Evolutionary conservation across 495 filamentous ascomycete genomes (phyloP).

Genomic region (Eremomyces bilateralis): DNA sequence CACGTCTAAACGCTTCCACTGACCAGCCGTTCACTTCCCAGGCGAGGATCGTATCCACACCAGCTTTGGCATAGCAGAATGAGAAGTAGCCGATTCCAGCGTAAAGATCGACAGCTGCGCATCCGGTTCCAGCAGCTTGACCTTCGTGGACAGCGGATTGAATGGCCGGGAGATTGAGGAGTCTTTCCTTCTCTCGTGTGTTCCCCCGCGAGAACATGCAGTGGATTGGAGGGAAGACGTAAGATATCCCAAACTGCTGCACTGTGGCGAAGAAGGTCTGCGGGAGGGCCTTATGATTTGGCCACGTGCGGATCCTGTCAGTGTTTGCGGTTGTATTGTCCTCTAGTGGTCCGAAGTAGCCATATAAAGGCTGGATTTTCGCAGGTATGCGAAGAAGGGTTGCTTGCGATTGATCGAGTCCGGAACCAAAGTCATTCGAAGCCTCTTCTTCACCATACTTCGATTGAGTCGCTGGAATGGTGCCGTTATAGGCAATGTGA

Average conservation of each 20-base stretch:
- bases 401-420: conserved; percentile 14
- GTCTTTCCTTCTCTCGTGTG: conserved; percentile 62
- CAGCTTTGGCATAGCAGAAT: conserved; percentile 55
- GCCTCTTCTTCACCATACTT: background rate
- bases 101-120: conserved; percentile 59
- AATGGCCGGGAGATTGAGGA: conserved; percentile 30
- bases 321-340: conserved; percentile 5
- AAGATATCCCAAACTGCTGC: conserved; percentile 57
- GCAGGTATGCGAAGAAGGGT: conserved; percentile 49
- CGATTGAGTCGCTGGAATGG: conserved; percentile 29
- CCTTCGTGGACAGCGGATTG: conserved; percentile 11
- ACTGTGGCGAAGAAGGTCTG: conserved; percentile 53
- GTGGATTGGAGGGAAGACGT: conserved; percentile 68
- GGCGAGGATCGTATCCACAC: conserved; percentile 46
- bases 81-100: conserved; percentile 86
- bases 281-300: conserved; percentile 26
- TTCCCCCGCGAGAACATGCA: conserved; percentile 90
- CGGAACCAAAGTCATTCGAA: conserved; percentile 1
- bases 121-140: conserved; percentile 2
- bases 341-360: conserved; percentile 36
- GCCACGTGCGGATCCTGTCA: conserved; percentile 10
- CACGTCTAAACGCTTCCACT: conserved; percentile 55
- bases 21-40: conserved; percentile 87
- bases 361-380: conserved; percentile 37
- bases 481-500: conserved; percentile 52